Evolutionary conservation across 2,329 filamentous ascomycete genomes (phyloP).

Genomic region (Colletotrichum nymphaeae): DNA sequence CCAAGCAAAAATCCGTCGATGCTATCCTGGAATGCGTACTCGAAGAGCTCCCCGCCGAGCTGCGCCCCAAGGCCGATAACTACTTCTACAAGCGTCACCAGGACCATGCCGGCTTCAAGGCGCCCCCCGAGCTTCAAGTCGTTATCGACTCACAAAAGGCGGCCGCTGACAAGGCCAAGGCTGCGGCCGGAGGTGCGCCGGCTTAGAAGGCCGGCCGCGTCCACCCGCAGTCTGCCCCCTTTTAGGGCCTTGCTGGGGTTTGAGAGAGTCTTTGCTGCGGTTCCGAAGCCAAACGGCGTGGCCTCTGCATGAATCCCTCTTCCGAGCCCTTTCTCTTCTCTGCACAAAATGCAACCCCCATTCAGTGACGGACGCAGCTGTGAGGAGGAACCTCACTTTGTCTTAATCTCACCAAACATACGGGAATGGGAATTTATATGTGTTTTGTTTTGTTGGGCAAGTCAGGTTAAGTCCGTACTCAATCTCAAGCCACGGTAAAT

Average conservation of each 20-base stretch:
- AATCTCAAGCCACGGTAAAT: constrained; percentile 1
- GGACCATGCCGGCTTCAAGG: constrained; percentile 86
- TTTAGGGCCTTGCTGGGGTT: background rate
- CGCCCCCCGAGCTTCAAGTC: constrained; percentile 67
- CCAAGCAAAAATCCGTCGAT: constrained; percentile 82
- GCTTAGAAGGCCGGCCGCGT: constrained; percentile 16
- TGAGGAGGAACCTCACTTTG: background rate
- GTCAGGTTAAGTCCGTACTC: background rate
- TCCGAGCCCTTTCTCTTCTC: constrained; percentile 4
- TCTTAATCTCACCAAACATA: constrained; percentile 1
- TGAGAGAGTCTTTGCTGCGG: background rate
- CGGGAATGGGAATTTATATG: constrained; percentile 14
- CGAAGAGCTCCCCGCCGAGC: constrained; percentile 76
- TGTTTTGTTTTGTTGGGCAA: background rate
- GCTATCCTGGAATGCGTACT: constrained; percentile 79
- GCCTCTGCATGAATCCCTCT: background rate
- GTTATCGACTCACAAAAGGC: constrained; percentile 67
- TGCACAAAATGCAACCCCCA: constrained; percentile 14
- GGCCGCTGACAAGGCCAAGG: constrained; percentile 52
- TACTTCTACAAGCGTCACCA: constrained; percentile 92
- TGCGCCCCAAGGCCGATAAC: constrained; percentile 76
- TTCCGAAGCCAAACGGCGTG: background rate
- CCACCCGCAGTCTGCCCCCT: constrained; percentile 20
- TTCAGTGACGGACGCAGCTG: background rate
- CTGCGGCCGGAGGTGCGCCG: constrained; percentile 31